Base-by-base conservation (phyloP, 257 asterid species). In the Henckelia pumila region DNA sequence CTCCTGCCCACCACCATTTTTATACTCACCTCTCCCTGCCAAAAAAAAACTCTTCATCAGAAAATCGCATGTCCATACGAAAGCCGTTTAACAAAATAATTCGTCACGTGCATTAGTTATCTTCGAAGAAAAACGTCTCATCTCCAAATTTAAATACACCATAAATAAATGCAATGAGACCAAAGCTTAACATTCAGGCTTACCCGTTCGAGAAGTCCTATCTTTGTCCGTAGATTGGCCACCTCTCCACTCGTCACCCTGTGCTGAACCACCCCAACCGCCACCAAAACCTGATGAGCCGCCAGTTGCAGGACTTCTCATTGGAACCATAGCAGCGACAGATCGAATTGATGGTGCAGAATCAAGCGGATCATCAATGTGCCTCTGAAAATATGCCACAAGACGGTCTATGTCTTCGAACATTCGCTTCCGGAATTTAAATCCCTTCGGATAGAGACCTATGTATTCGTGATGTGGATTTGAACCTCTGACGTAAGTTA, bases 391-490 rank as follows among this genome's bases (percentile, higher is more conserved):
- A 78, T 91, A 87, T 24, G 91, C 85, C 59, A 91, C 96, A 11
- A 94, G 86, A 25, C 93, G 95, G 77, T 94, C 97, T 69, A 94
- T 79, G 70, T 88, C 95, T 77, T 88, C 95, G 72, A 94, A 94
- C 92, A 91, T 88, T 68, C 89, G 80, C 78, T 91, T 91, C 17
- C 99, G 84, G 75, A 82, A 94, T 86, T 87, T 94, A 74, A 91
- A 84, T 40, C 99, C 99, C 78, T 94, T 94, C 1, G 97, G 99
- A 49, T 94, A 91, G 29, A 94, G 79, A 64, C 97, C 96, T 56
- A 94, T 80, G 85, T 91, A 91, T 74, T 94, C 99, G 6, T 94
- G 97, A 77, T 88, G 97, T 22, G 99, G 99, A 80, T 85, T 94
- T 52, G 96, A 79, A 81, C 95, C 87, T n/a, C 96, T 82, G 68